Percentiles rank a stretch among this genome's conserved stretches.
Evolutionary conservation across 768 basidiomycete species (phyloP).

Genomic region (Hygrocybe coccinea): DNA sequence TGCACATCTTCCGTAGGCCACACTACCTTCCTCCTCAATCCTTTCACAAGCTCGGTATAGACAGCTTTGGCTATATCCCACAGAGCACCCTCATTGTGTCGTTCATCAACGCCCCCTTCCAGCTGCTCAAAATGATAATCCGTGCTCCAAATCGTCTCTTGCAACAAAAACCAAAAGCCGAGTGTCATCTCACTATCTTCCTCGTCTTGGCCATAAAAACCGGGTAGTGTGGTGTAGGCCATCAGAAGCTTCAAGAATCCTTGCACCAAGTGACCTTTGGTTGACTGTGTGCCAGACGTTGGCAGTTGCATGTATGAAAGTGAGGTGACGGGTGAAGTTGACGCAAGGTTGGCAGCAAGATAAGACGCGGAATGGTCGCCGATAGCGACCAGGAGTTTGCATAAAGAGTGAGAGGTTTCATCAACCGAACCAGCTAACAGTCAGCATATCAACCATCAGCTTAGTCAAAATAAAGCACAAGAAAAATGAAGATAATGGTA

Average conservation of each 20-base stretch:
- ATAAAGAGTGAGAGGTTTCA: slow-evolving; percentile 63
- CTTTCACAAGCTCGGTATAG: slow-evolving; percentile 71
- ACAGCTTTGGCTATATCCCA: slow-evolving; percentile 64
- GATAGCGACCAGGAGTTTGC: slow-evolving; percentile 74
- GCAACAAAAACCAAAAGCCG: slow-evolving; percentile 86
- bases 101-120: slow-evolving; percentile 27
- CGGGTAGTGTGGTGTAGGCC: slow-evolving; percentile 65
- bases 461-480: background rate
- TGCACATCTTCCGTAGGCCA: slow-evolving; percentile 48
- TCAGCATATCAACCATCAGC: background rate
- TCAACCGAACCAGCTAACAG: slow-evolving; percentile 40
- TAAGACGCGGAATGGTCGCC: slow-evolving; percentile 84
- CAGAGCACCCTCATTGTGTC: slow-evolving; percentile 32
- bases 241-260: slow-evolving; percentile 67
- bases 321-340: slow-evolving; percentile 33
- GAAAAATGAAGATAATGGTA: background rate
- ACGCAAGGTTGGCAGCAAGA: slow-evolving; percentile 64
- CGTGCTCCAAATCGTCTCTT: slow-evolving; percentile 76
- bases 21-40: slow-evolving; percentile 65
- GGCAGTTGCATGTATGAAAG: slow-evolving; percentile 11
- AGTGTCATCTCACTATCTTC: slow-evolving; percentile 85
- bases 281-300: slow-evolving; percentile 17
- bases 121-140: slow-evolving; percentile 44
- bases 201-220: slow-evolving; percentile 78
- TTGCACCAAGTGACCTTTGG: slow-evolving; percentile 55